Base-by-base conservation (phyloP, 2,329 filamentous ascomycete genomes). In the Colletotrichum magnum region DNA sequence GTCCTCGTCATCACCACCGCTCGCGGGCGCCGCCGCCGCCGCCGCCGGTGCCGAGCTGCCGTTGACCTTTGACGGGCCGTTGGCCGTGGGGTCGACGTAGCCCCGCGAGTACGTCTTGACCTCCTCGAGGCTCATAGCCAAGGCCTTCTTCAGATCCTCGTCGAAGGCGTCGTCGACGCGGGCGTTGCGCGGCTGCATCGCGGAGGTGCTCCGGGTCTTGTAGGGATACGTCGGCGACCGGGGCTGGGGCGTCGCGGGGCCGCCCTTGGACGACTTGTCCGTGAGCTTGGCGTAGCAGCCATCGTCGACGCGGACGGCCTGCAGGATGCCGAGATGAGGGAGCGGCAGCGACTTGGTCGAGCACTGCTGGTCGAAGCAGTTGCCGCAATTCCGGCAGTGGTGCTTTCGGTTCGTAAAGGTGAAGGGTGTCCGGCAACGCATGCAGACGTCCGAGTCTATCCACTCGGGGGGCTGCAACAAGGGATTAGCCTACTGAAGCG, bases 391-490 rank as follows among this genome's bases (percentile, higher is more conserved):
- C 73, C 96, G 91, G 77, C 96, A 99, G 80, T 99, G 96, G 78
- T 99, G 96, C 79, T 98, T 99, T 76, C 96, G 92, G 80, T 99
- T 99, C 64, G 95, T 99, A 77, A 99, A 98, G 56, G 94, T 98
- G 76, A 99, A 99, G 18, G 94, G 83, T 13, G 95, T 98, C 74
- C 96, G 91, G 80, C 96, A 99, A 78, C 96, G 92, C 94, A 99
- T 98, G 80, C 96, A 99, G 39, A 99, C 95, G 76, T 99, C 96
- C 12, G 95, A 98, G 81, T 99, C 96, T 58, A 92, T 91, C 96
- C 96, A 99, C 82, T 99, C 96, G 0, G 96, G 96, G 10, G 96
- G 96, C 92, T 97, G 26, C 2, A 0, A 15, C 4, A 15, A 12
- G 13, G 18, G 32, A 53, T 70, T 41, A 72, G 67, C 24, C 36